A percentile compares a stretch with the other conserved stretches of the same genome.
Evolutionary conservation across 305 asterid genomes (phyloP).

Genomic region (Solanum aculeatissimum): DNA sequence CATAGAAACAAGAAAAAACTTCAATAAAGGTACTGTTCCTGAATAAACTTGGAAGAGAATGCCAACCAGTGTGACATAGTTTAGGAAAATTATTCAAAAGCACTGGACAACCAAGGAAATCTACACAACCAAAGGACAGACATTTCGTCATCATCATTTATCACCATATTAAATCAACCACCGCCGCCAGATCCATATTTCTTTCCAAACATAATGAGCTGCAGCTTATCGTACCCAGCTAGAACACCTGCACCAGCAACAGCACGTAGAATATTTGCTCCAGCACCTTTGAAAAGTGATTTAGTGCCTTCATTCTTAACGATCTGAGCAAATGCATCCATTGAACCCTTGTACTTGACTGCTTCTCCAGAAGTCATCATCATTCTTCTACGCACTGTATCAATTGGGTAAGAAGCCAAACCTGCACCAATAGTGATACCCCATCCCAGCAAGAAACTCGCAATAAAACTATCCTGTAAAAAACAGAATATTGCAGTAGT

Average conservation of each 20-base stretch:
- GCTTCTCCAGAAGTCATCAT: constrained; percentile 74
- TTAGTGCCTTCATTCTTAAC: constrained; percentile 40
- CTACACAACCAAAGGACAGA: neutral
- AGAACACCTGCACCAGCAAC: constrained; percentile 61
- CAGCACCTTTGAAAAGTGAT: constrained; percentile 54
- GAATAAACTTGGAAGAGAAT: neutral
- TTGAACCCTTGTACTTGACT: constrained; percentile 42
- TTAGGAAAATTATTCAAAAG: neutral
- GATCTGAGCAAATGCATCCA: constrained; percentile 45
- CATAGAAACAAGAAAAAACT: neutral
- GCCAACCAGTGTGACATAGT: neutral
- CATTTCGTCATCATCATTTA: constrained; percentile 8
- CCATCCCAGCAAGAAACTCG: constrained; percentile 56
- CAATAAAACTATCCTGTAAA: constrained; percentile 44
- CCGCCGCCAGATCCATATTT: constrained; percentile 55
- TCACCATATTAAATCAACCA: constrained; percentile 6
- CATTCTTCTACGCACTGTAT: constrained; percentile 45
- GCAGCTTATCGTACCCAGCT: constrained; percentile 51
- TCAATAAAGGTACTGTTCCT: neutral
- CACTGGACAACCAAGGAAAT: neutral
- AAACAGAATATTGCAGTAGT: neutral
- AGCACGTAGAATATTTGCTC: constrained; percentile 53
- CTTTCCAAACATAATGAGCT: constrained; percentile 42
- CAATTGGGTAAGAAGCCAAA: constrained; percentile 44
- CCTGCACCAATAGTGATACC: constrained; percentile 49